Evolutionary conservation across 768 basidiomycete genomes (phyloP), one percentile per base, ranked within the genome.

Genomic region (Cubamyces lactineus): DNA sequence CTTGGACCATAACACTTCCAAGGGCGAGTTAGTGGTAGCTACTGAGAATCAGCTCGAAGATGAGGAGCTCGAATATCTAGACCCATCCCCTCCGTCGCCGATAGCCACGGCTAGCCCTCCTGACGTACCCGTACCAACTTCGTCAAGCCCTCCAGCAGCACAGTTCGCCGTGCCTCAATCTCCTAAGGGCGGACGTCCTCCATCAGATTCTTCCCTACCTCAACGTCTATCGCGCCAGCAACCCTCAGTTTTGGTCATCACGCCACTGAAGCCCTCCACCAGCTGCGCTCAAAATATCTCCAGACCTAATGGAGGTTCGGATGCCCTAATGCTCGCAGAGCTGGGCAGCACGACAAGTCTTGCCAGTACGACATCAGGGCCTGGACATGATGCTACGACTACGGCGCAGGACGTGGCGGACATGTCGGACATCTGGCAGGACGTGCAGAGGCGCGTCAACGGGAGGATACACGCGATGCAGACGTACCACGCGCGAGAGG

Each of bases 21-120:
- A n/a, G 42, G 17, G 34, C 9, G 9, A 6, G 34, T 6, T 9
- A 6, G 9, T 9, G 34, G 5, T 8, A 17, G 2, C 19, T 15
- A n/a, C 34, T 23, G 17, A 19, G 28, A n/a, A 38, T 3, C 34
- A n/a, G 21, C n/a, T 9, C 12, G 30, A 28, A 23, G 26, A 45
- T 15, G 54, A 24, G 5, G 54, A 55, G 43, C 43, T 55, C 6
- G 54, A 55, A 43, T 55, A 55, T 26, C 12, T 19, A 1, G 54
- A 55, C n/a, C 54, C 43, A 28, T n/a, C 28, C 1, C 17, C 30
- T n/a, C 49, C 49, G 2, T 19, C 30, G 3, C 30, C 49, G 16
- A 13, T 9, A 15, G 43, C 2, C 9, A 4, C 26, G 2, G 1
- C 49, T 21, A 5, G 28, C 34, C 42, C 13, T 19, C 30, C 9